Evolutionary conservation across 495 filamentous ascomycete genomes (phyloP), one percentile per base, ranked within the genome.

Genomic region (Acidiella bohemica): DNA sequence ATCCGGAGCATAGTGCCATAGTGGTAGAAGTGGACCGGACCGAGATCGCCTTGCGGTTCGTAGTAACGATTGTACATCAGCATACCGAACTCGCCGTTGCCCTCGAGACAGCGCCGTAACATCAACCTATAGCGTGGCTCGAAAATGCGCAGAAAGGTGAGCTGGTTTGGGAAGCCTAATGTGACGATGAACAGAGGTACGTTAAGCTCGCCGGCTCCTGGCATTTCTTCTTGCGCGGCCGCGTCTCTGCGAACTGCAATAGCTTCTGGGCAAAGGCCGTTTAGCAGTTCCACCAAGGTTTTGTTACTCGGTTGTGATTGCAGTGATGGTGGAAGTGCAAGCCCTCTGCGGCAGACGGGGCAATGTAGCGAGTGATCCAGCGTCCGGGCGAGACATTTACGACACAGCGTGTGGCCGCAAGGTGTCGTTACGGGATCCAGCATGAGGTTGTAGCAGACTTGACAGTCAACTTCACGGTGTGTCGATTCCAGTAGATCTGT

Each of bases 371-470:
- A 78, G 52, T 88, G 78, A 54, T 84, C 80, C 26, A 86, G 59
- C 10, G 80, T 72, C 29, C 79, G 71, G 18, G 75, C 69, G 10
- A 92, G 62, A 55, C 86, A 94, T 42, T 70, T 67, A 22, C 80
- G 76, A 57, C 86, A 94, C 57, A 87, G 88, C 0, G 86, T 93
- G 57, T 94, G 86, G 4, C 86, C 86, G 51, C 86, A 94, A 14
- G 72, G 63, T 0, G 84, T 87, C 1, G 85, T 94, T 50, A 84
- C 62, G 7, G 86, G 84, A 44, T 92, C 80, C 26, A 80, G 53
- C 49, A 92, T 75, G 18, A 88, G 61, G 26, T 70, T 67, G 52
- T 86, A 90, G 57, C 86, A 94, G 45, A 93, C 75, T 50, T 87
- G 81, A 54, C 86, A 94, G 47, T 93, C 84, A 49, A 93, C 53